Base-by-base conservation (phyloP, 495 filamentous ascomycete genomes). In the Cudoniella acicularis region DNA sequence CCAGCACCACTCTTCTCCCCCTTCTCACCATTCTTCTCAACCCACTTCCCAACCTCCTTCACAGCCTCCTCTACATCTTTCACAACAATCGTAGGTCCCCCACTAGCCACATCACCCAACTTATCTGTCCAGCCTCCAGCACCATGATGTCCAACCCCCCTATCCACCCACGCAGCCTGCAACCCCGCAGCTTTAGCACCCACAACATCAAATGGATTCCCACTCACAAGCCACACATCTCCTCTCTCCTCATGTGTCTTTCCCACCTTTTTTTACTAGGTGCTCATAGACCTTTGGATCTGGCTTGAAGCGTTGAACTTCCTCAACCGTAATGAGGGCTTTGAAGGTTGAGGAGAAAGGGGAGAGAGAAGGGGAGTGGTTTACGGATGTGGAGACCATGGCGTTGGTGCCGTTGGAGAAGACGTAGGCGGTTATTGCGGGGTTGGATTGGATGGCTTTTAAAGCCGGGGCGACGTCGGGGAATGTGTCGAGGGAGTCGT, bases 181-280 rank as follows among this genome's bases (percentile, higher is more conserved):
- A 92, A 68, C 8, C 86, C 79, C 2, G 72, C 70, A 6, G 68
- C 66, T 52, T 71, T 71, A 10, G 80, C 78, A 2, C 83, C 85
- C 49, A 83, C 79, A n/a, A 90, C 73, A 67, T 95, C 91, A 68
- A 95, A 95, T 6, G 90, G 86, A 68, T 94, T 96, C 6, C 82
- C 79, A 62, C 82, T 89, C 18, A 94, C 77, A 8, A 94, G 71
- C 86, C 87, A 92, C 2, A 92, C 73, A 17, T 76, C 61, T n/a
- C 72, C 57, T 13, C 52, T 61, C 13, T 50, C 23, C 30, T 56
- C 10, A 22, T 52, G 2, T 18, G 25, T 20, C 26, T 67, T 64
- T 13, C 81, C 83, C 10, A 81, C 73, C 46, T 79, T 77, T 55
- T n/a, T 73, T 59, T 1, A 78, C 77, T 3, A 94, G 69, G 63